These are phyloP conservation scores for Hirsutella thompsonii DNA, from an alignment of 2,329 filamentous ascomycete species.

Conservation along the genomic window DNA sequence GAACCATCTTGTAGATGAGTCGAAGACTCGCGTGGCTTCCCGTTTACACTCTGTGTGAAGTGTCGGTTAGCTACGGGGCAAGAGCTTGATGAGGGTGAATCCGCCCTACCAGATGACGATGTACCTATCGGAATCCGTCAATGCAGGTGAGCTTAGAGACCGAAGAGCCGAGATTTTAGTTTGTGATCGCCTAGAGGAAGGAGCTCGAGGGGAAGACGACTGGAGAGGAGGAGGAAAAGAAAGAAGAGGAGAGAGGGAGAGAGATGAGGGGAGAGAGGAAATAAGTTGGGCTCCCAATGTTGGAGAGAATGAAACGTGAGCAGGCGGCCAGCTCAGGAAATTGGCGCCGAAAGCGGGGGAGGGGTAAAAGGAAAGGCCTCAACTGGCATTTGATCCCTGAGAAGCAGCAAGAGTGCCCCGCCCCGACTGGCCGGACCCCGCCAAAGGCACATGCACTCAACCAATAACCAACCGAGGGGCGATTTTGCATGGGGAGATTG, in stretches of 20 bases:
- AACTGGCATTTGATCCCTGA: constrained; percentile 1
- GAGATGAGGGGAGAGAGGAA: constrained; percentile 10
- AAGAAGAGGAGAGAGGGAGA: constrained; percentile 8
- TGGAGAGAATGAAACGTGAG: constrained; percentile 8
- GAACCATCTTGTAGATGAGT: constrained; percentile 38
- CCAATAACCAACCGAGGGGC: neutral
- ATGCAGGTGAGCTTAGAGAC: neutral
- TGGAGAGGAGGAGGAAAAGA: constrained; percentile 4
- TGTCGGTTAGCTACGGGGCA: constrained; percentile 1
- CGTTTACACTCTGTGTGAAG: neutral
- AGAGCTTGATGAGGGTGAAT: neutral
- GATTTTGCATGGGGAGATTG: neutral
- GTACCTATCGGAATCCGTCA: neutral
- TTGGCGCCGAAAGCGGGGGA: constrained; percentile 21
- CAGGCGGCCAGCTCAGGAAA: constrained; percentile 9
- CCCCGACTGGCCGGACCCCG: neutral
- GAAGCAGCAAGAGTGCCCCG: neutral
- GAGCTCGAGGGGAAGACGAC: constrained; percentile 8
- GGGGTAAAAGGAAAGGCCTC: constrained; percentile 12
- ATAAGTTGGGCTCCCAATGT: neutral
- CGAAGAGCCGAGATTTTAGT: neutral
- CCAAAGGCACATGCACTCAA: neutral
- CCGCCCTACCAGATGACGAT: neutral
- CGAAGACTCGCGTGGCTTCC: constrained; percentile 1
- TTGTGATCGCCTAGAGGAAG: constrained; percentile 6